phyloP scores from a whole-genome alignment of 2,329 filamentous ascomycete species.

The Byssochlamys sp. region DNA sequence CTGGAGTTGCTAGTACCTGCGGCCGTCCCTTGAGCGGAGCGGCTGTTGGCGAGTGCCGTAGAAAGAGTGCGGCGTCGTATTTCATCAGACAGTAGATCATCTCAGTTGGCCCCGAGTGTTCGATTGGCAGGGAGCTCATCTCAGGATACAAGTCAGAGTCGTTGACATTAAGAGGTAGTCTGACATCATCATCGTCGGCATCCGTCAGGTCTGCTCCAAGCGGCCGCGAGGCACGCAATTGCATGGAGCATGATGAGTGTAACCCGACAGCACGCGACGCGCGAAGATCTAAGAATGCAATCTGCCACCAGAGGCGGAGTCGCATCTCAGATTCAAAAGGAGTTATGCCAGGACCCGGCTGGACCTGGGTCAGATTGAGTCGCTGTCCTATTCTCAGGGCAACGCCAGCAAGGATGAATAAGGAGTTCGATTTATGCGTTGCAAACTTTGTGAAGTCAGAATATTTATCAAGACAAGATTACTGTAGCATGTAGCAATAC shows the following conservation, averaged over 20 bases:
- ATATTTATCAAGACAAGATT: background rate
- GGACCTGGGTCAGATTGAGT: constrained; percentile 19
- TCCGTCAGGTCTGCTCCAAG: background rate
- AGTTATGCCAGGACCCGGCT: constrained; percentile 13
- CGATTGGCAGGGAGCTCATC: constrained; percentile 10
- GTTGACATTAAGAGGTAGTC: constrained; percentile 11
- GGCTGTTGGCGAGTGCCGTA: background rate
- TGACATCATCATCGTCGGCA: background rate
- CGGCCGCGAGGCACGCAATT: background rate
- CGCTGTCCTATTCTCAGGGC: constrained; percentile 9
- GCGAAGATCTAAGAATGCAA: constrained; percentile 5
- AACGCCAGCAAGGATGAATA: constrained; percentile 8
- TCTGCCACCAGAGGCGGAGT: constrained; percentile 22
- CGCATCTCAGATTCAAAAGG: constrained; percentile 26
- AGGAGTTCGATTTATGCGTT: background rate
- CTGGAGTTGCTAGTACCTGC: background rate
- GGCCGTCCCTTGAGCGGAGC: background rate
- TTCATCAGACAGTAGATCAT: constrained; percentile 12
- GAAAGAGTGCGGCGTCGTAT: background rate
- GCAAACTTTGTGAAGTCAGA: background rate
- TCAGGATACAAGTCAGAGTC: constrained; percentile 11
- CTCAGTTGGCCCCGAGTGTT: constrained; percentile 17
- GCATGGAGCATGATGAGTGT: background rate
- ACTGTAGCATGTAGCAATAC: background rate
- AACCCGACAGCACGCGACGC: background rate